Percentiles rank a stretch among this genome's conserved stretches.
These are phyloP conservation scores for Ceriops decandra DNA, from an alignment of 345 rosid genomes.

Conservation along the genomic window DNA sequence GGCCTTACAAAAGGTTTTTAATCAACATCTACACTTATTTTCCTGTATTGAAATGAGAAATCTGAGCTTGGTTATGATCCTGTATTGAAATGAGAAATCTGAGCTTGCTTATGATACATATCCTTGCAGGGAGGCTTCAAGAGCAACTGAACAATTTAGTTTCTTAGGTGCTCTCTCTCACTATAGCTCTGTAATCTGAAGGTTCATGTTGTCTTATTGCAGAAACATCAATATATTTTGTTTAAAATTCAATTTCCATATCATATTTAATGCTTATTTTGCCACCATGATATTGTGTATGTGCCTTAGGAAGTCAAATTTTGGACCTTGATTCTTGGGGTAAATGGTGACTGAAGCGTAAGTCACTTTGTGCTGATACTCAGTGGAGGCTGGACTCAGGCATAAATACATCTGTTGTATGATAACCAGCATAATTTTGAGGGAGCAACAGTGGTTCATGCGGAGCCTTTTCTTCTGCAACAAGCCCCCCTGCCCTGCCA, in stretches of 20 bases:
- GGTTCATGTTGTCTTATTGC: background rate
- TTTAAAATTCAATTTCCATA: background rate
- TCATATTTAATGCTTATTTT: background rate
- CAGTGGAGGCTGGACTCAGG: no score
- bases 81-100: conserved; percentile 9
- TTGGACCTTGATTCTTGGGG: no score
- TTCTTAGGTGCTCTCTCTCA: conserved; percentile 42
- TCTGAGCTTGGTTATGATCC: conserved; percentile 14
- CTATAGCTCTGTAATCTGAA: background rate
- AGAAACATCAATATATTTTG: background rate
- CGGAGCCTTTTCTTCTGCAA: no score
- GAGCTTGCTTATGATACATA: conserved; percentile 19
- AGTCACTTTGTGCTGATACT: no score
- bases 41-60: conserved; percentile 11
- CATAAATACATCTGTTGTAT: no score
- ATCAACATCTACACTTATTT: conserved; percentile 12
- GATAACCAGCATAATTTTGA: no score
- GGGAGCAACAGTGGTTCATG: no score
- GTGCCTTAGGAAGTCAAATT: no score
- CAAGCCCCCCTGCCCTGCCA: no score
- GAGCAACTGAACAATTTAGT: conserved; percentile 37
- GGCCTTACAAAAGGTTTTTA: conserved; percentile 48
- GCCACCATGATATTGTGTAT: no score
- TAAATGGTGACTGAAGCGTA: no score
- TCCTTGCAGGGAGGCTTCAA: conserved; percentile 40